Percentiles rank a stretch among this genome's conserved stretches.
Evolutionary conservation across 2,329 filamentous ascomycete genomes (phyloP).

Genomic region (Venturia effusa): DNA sequence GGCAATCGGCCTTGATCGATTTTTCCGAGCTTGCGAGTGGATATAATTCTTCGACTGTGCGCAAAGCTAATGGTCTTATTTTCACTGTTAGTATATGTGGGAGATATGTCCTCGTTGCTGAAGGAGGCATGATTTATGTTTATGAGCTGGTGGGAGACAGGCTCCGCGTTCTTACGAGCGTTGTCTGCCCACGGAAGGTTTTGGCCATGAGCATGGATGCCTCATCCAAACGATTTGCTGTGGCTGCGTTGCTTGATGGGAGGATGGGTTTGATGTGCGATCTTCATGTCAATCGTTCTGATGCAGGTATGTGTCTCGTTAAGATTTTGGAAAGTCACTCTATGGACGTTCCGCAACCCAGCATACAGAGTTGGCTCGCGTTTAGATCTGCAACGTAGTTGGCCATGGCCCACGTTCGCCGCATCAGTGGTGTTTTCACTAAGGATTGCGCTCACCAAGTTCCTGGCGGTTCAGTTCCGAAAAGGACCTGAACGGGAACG

Average conservation of each 20-base stretch:
- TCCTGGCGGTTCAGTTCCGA: not conserved
- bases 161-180: constrained; percentile 38
- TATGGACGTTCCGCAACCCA: no score
- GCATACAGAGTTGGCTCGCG: no score
- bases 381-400: no score
- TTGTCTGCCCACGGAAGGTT: constrained; percentile 47
- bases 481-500: not conserved
- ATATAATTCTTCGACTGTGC: constrained; percentile 13
- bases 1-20: constrained; percentile 17
- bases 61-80: constrained; percentile 21
- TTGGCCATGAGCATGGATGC: constrained; percentile 54
- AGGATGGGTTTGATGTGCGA: constrained; percentile 52
- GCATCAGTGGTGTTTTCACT: not conserved
- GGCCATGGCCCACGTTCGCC: no score
- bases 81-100: constrained; percentile 49
- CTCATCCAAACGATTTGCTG: constrained; percentile 41
- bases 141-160: constrained; percentile 35
- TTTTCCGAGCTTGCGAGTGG: constrained; percentile 24
- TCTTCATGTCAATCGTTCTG: constrained; percentile 20
- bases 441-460: not conserved
- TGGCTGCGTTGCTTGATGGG: constrained; percentile 49
- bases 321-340: not conserved
- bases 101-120: constrained; percentile 45
- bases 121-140: constrained; percentile 44
- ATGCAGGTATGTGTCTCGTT: not conserved